phyloP scores from a whole-genome alignment of 768 basidiomycete genomes.

The Clathrus columnatus region DNA sequence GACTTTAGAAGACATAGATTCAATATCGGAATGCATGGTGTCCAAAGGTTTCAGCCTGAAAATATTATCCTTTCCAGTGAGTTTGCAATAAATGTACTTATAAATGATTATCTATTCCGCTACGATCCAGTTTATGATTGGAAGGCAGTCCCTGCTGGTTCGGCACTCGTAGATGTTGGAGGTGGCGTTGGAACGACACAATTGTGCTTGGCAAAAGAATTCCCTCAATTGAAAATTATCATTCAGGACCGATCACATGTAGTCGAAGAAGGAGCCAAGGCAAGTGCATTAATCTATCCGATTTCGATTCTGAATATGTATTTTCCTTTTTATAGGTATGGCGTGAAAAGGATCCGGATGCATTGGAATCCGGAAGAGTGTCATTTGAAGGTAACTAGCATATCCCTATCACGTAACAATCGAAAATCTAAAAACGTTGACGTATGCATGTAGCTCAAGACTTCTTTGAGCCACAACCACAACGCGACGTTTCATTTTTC shows the following conservation, averaged over 20 bases:
- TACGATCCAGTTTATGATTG: conserved; percentile 26
- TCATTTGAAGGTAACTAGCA: not conserved
- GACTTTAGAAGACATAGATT: conserved; percentile 10
- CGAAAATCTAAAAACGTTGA: too few species aligned
- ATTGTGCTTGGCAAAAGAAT: conserved; percentile 11
- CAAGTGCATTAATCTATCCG: conserved; percentile 4
- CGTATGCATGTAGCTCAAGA: conserved; percentile 15
- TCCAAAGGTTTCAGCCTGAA: conserved; percentile 12
- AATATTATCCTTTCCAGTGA: conserved; percentile 14
- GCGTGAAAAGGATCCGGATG: not conserved
- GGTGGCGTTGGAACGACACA: conserved; percentile 15
- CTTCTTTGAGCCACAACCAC: conserved; percentile 23
- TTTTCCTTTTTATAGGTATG: not conserved
- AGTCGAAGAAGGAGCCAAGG: conserved; percentile 13
- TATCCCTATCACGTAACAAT: not conserved
- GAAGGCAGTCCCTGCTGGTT: conserved; percentile 33
- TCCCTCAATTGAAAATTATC: conserved; percentile 11
- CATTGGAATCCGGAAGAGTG: not conserved
- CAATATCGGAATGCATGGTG: conserved; percentile 14
- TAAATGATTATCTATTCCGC: too few species aligned
- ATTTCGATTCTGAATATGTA: conserved; percentile 11
- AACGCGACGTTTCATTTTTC: conserved; percentile 23
- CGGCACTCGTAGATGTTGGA: conserved; percentile 12
- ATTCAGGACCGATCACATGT: conserved; percentile 16
- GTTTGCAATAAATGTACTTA: too few species aligned